Evolutionary conservation across 2,329 filamentous ascomycete genomes (phyloP).

Genomic region (Fusarium lyarnte): DNA sequence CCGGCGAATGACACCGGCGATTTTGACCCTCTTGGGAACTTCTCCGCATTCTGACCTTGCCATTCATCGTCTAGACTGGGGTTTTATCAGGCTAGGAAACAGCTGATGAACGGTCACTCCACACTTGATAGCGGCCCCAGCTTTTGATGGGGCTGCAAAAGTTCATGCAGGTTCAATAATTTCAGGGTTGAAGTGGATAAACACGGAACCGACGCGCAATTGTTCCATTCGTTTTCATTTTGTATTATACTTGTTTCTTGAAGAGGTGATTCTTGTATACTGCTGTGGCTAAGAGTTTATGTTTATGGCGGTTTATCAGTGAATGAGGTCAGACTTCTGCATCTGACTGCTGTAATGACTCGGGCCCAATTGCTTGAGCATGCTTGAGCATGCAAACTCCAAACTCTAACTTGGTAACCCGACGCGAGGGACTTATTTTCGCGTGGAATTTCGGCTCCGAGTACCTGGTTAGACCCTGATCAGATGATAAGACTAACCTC

Average conservation of each 20-base stretch:
- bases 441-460: background rate
- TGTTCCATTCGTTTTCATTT: background rate
- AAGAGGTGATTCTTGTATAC: fast-evolving
- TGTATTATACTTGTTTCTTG: background rate
- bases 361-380: background rate
- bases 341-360: background rate
- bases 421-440: background rate
- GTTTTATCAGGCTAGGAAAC: background rate
- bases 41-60: conserved; percentile 5
- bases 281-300: fast-evolving
- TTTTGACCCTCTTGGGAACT: background rate
- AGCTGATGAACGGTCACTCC: conserved; percentile 6
- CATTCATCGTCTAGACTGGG: background rate
- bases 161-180: background rate
- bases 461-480: background rate
- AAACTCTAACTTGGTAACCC: background rate
- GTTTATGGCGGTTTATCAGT: fast-evolving
- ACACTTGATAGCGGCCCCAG: conserved; percentile 2
- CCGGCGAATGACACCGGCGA: conserved; percentile 11
- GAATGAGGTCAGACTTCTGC: fast-evolving
- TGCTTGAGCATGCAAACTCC: background rate
- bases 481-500: background rate
- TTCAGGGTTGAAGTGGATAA: background rate
- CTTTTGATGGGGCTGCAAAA: background rate
- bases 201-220: background rate